A percentile compares a stretch with the other conserved stretches of the same genome.
These are phyloP conservation scores for Boletus insuetus DNA, from an alignment of 768 basidiomycete genomes.

Conservation along the genomic window DNA sequence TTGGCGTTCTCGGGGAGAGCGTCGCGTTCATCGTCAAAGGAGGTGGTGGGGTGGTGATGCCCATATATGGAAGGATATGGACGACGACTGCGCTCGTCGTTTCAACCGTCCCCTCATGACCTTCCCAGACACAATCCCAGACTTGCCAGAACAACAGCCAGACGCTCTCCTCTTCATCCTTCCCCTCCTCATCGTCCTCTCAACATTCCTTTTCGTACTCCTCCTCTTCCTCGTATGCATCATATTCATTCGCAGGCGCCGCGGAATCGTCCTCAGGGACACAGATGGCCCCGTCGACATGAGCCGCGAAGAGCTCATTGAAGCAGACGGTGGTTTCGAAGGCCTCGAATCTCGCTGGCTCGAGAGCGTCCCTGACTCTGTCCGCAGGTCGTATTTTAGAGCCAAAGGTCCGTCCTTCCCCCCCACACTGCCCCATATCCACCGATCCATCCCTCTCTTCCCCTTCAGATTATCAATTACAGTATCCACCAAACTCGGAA, in stretches of 20 bases:
- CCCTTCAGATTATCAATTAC: constrained; percentile 70
- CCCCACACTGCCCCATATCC: constrained; percentile 1
- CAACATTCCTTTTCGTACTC: constrained; percentile 89
- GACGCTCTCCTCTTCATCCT: constrained; percentile 85
- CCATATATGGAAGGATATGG: constrained; percentile 6
- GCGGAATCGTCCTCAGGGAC: constrained; percentile 79
- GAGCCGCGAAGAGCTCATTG: constrained; percentile 85
- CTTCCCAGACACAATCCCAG: not conserved
- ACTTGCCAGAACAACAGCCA: constrained; percentile 24
- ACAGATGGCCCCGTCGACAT: constrained; percentile 91
- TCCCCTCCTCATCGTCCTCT: constrained; percentile 90
- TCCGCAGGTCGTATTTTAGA: constrained; percentile 69
- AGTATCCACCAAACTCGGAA: constrained; percentile 93
- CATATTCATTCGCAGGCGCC: constrained; percentile 73
- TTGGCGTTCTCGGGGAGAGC: constrained; percentile 48
- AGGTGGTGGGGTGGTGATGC: not conserved
- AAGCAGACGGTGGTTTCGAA: constrained; percentile 92
- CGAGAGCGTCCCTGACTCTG: constrained; percentile 68
- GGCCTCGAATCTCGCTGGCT: constrained; percentile 93
- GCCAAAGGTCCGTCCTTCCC: constrained; percentile 69
- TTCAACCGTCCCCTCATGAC: not conserved
- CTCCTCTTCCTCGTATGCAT: constrained; percentile 89
- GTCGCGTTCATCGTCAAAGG: constrained; percentile 41
- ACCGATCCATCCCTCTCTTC: not conserved
- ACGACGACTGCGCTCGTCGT: too few relatives aligned